phyloP scores from a whole-genome alignment of 2,329 filamentous ascomycete species.

The Aspergillus melleus region DNA sequence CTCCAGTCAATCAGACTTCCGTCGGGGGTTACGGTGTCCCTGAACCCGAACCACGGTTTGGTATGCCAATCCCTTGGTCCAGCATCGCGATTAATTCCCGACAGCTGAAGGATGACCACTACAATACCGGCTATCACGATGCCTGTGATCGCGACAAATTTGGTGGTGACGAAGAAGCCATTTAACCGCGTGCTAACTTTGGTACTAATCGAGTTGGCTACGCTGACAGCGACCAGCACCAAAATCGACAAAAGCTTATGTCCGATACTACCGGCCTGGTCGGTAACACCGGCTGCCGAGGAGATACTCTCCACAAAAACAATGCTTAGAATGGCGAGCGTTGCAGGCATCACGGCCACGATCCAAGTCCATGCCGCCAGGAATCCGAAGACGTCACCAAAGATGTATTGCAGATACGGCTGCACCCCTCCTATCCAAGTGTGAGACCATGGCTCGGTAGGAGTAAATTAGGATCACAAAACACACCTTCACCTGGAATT shows the following conservation, averaged over 20 bases:
- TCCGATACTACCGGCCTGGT: neutral
- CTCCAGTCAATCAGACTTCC: slow-evolving; percentile 17
- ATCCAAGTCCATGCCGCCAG: slow-evolving; percentile 21
- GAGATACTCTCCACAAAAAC: slow-evolving; percentile 20
- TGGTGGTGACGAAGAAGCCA: neutral
- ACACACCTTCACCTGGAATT: slow-evolving; percentile 18
- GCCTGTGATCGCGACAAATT: neutral
- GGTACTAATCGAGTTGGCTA: neutral
- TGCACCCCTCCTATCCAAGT: slow-evolving; percentile 4
- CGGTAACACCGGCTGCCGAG: slow-evolving; percentile 11
- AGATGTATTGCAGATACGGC: slow-evolving; percentile 18
- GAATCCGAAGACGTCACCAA: slow-evolving; percentile 20
- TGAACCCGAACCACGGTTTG: slow-evolving; percentile 15
- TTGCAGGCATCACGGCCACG: slow-evolving; percentile 19
- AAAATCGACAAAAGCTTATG: neutral
- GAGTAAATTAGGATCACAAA: neutral
- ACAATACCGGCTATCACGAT: neutral
- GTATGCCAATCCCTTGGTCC: slow-evolving; percentile 13
- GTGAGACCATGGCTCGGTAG: neutral
- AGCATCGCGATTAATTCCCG: neutral
- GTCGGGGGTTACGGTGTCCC: slow-evolving; percentile 15
- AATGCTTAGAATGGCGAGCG: slow-evolving; percentile 19
- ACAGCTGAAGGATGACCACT: slow-evolving; percentile 11
- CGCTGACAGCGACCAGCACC: neutral
- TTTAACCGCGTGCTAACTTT: neutral